Evolutionary conservation across 805 yeast genomes (phyloP), one percentile per base, ranked within the genome.

Genomic region (Torulaspora franciscae): DNA sequence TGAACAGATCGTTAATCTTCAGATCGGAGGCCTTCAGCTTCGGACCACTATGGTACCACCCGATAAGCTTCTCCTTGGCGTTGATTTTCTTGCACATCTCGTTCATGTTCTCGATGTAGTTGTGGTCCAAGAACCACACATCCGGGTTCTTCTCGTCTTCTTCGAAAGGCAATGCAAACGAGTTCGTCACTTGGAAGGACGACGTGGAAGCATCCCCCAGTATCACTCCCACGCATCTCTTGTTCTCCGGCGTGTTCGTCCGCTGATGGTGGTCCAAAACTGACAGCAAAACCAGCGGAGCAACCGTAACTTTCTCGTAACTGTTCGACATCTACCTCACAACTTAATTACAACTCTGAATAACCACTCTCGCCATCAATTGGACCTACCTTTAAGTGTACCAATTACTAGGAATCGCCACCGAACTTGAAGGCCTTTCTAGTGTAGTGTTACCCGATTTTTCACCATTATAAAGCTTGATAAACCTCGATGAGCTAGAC

Each of bases 1-100:
- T 89, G 72, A 93, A 89, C 42, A 84, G 68, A 53, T 93, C 96
- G 64, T 91, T 91, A 59, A 93, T 93, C 62, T 85, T 86, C 51
- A 93, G 72, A 63, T 93, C 99, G 11, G 95, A 83, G 1, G 90
- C 77, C 57, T 80, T 81, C 53, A 95, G 76, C 65, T 89, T 89
- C 14, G 98, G 97, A 4, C 99, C 99, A 7, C 96, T 83, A 67
- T 93, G 99, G 65, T 93, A 93, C 99, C 99, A 93, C n/a, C 99
- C 99, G 62, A 93, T 81, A 38, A 93, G 74, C 64, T 81, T 86
- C 66, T 93, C 99, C 69, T 87, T 90, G 14, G 99, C 99, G 69
- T 90, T 95, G 65, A 93, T 90, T 66, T 95, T 93, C 64, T 86
- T 88, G 70, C 89, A 91, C 99, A 93, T 93, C 55, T 89, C 96